Evolutionary conservation across 495 filamentous ascomycete genomes (phyloP), one percentile per base, ranked within the genome.

Genomic region (Penicillium atrosanguineum): DNA sequence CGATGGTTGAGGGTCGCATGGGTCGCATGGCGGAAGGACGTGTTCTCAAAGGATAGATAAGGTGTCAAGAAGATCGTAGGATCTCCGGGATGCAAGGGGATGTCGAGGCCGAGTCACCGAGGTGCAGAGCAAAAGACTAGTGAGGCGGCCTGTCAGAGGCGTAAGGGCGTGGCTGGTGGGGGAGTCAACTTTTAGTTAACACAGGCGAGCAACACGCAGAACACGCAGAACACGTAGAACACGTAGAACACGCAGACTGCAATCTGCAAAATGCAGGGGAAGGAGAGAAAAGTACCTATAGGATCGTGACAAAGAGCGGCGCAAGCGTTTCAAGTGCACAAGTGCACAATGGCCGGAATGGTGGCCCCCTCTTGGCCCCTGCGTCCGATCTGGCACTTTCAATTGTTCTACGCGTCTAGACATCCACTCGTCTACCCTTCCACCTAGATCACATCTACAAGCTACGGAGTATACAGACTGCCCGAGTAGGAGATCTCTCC

Each of bases 41-140:
- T 36, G 38, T 18, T 23, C 39, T 41, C 20, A 15, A 19, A 42
- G 31, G 31, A 29, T 55, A 55, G 40, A 50, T 50, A 54, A 54
- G 45, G 39, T 36, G 50, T 44, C 28, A 23, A 23, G 55, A 53
- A 49, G 43, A 47, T 57, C 54, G 19, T 16, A 26, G 19, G 44
- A 29, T 39, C 12, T 34, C 38, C 40, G 23, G 9, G 37, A 62
- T 60, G 60, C 53, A 62, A 59, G 60, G 60, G 60, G 53, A 50
- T 41, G 53, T 56, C 19, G 29, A 25, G 31, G 31, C 31, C 31
- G 31, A 34, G 31, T 34, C 31, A 34, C 11, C 31, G 31, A 34
- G 31, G 31, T 34, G 31, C 31, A 34, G 31, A 34, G 31, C 31
- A 14, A 40, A 40, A 40, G 38, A n/a, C 8, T 4, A 40, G 20